Evolutionary conservation across 2,329 filamentous ascomycete species (phyloP), one percentile per base, ranked within the genome.

Genomic region (Trichoderma brevicompactum): DNA sequence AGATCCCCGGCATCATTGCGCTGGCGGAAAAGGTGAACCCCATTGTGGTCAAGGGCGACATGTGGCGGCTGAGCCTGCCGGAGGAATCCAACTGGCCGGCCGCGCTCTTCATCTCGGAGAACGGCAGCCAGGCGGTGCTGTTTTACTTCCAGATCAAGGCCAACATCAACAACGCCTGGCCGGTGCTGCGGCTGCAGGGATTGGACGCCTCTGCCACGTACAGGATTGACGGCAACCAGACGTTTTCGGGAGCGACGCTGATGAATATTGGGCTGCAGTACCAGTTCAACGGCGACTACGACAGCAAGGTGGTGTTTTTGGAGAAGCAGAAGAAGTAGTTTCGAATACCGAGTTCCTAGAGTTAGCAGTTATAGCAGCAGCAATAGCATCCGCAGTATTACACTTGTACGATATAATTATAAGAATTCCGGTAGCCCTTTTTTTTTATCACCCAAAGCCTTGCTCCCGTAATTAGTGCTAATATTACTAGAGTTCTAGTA

Each of bases 261-360:
- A 88, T 89, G 85, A 89, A 87, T 68, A 79, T 79, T 1, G 87
- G 87, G 0, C 70, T 90, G 43, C 85, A 87, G 74, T 79, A 82
- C 72, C 69, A 74, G 5, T 83, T 87, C 68, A 70, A 76, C 0
- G 77, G 74, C 0, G 86, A 88, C 68, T 88, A 86, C 68, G 80
- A 85, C 68, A 89, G 87, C 68, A 80, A 79, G 68, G 75, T 89
- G 36, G 78, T 89, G 6, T 80, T 85, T 60, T 69, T 89, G 64
- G 79, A 86, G 68, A 86, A 68, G 69, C 63, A 67, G 34, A 46
- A 23, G 23, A 28, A 28, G 23, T 28, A 28, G 23, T 5, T 28
- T 5, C 23, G 5, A 28, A 28, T 28, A 28, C 5, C 23, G 23
- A 28, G 23, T 28, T 28, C 23, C 23, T 28, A 28, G 23, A 28